Evolutionary conservation across 768 basidiomycete species (phyloP), one percentile per base, ranked within the genome.

Genomic region (Candolleomyces efflorescens): DNA sequence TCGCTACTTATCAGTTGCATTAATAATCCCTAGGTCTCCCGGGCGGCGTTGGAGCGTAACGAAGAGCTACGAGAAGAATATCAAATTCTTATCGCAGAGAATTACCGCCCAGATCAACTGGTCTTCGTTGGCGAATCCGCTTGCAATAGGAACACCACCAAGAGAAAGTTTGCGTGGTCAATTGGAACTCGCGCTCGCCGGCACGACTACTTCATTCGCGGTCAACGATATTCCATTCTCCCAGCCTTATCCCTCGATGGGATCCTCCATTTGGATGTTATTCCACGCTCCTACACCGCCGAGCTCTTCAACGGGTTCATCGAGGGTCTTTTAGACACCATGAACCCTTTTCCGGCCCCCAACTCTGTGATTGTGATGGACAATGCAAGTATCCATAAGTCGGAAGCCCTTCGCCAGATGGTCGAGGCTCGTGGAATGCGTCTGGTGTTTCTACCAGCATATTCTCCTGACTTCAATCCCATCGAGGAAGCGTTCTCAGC

Each of bases 301-400:
- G 17, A 12, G 17, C 5, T 20, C 22, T 47, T 47, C 23, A 24
- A 20, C n/a, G 12, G 22, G 5, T 47, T 47, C 23, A 47, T 47
- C 22, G 17, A 15, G 12, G 22, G 46, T 12, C 46, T 72, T 2
- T 59, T 71, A 11, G 67, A 67, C 27, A 49, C 58, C 17, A 73
- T 74, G 71, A 64, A 73, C 44, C 69, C 67, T 6, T 74, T 49
- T 37, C 69, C 69, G 5, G 54, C 32, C 0, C 59, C 61, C 3
- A 65, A 68, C 32, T 71, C 66, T 7, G 70, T 75, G 11, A 59
- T 75, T 52, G 62, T 75, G 9, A 67, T 71, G 60, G 69, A 75
- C 53, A 75, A 74, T 58, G 68, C 67, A 43, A 53, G 54, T 12
- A 73, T 74, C 20, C 74, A 75, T 50, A 67, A 74, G 26, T 53